Conservation (phyloP, 2,329 filamentous ascomycete genomes). For the Fusarium protoensiforme region DNA sequence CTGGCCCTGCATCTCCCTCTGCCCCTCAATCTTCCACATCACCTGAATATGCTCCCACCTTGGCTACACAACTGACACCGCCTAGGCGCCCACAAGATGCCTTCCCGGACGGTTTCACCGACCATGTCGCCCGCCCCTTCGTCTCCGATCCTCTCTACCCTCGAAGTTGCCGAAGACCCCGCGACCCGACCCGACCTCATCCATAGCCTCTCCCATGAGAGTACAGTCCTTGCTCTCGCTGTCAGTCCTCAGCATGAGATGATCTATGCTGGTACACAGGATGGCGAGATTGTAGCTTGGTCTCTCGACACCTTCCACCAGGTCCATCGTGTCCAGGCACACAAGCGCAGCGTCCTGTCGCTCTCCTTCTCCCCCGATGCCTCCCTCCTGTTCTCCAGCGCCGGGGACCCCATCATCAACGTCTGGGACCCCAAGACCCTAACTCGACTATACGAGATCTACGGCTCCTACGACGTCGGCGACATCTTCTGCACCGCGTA, state of each 20-base stretch:
- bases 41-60: background rate
- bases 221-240: conserved; percentile 84
- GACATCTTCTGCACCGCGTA: conserved; percentile 97
- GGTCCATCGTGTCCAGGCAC: conserved; percentile 82
- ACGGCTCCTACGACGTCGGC: conserved; percentile 92
- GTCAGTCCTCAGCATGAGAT: conserved; percentile 81
- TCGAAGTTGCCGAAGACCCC: conserved; percentile 39
- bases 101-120: conserved; percentile 38
- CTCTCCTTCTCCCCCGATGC: conserved; percentile 82
- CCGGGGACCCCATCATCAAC: conserved; percentile 93
- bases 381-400: conserved; percentile 87
- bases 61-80: conserved; percentile 8
- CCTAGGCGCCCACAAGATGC: conserved; percentile 35
- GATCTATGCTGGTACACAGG: conserved; percentile 93
- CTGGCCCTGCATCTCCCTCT: background rate
- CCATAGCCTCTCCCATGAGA: conserved; percentile 80
- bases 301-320: conserved; percentile 88
- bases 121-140: conserved; percentile 35
- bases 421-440: conserved; percentile 88
- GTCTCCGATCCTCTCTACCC: conserved; percentile 38
- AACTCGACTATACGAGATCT: conserved; percentile 85
- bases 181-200: conserved; percentile 67
- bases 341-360: conserved; percentile 90
- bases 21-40: conserved; percentile 10
- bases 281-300: conserved; percentile 93